Base-by-base conservation (phyloP, 2,329 filamentous ascomycete species). In the Ophiostoma tasmaniense region DNA sequence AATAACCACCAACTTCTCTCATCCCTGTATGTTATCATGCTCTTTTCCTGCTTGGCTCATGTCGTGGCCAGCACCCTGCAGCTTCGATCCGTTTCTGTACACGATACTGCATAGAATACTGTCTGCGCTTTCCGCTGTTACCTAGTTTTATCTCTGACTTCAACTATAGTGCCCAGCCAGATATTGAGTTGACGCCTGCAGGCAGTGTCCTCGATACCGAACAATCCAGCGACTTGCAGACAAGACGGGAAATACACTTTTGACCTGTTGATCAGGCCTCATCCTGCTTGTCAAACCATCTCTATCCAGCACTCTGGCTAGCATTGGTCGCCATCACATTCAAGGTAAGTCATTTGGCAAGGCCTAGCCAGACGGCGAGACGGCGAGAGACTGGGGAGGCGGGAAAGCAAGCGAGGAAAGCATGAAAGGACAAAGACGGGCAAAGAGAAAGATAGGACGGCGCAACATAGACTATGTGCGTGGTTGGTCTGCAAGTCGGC, bases 201-300 rank as follows among this genome's bases (percentile, higher is more conserved):
- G 14, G 22, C 59, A 52, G 17, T 45, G 68, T 30, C 52, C 59
- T 20, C 59, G 39, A 64, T 64, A 69, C 68, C 28, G 64, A 55
- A n/a, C 33, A 33, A 45, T 17, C 25, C 61, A 61, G 39, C 65
- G 39, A 28, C 42, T 50, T 64, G 68, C 68, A 69, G 68, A 69
- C 67, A 69, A 64, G 64, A 65, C 67, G 68, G 65, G 65, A 65
- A 67, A 64, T 22, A 35, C 5, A n/a, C 30, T 35, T 4, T 55
- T 55, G 50, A 55, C 50, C 50, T 62, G 50, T 55, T 55, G 50
- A 55, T 13, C n/a, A 25, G 50, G 22, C 50, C 22, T 25, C n/a
- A 22, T 55, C 50, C 50, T 55, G 28, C 13, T 62, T 62, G 28
- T 62, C 59, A 33, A 20, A 11, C 14, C 25, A 33, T 62, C 20